These are phyloP conservation scores for Cylindrodendrum hubeiense DNA, from an alignment of 2,329 filamentous ascomycete species.

Conservation along the genomic window DNA sequence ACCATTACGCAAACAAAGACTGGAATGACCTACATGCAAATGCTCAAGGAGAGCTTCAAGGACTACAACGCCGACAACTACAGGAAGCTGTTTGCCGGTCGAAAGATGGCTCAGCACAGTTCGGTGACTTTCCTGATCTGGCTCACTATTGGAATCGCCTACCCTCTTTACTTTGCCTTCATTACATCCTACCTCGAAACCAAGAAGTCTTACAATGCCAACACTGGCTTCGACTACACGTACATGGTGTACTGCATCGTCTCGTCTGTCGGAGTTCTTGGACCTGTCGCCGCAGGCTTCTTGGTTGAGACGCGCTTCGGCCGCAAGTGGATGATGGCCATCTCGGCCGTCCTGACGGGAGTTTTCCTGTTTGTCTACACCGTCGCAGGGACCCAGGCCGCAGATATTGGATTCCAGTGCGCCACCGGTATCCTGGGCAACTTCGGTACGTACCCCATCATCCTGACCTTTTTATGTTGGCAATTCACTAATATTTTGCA, in stretches of 20 bases:
- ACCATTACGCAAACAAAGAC: background rate
- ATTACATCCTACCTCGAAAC: conserved; percentile 59
- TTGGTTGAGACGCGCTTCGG: conserved; percentile 56
- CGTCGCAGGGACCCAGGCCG: conserved; percentile 46
- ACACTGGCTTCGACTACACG: conserved; percentile 45
- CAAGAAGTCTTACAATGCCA: conserved; percentile 46
- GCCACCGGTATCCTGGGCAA: conserved; percentile 55
- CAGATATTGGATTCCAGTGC: conserved; percentile 52
- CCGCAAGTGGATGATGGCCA: conserved; percentile 58
- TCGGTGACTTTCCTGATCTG: conserved; percentile 56
- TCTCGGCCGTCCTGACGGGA: conserved; percentile 55
- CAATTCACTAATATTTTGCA: background rate
- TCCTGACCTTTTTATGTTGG: no score
- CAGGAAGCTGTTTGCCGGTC: conserved; percentile 47
- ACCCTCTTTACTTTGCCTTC: conserved; percentile 61
- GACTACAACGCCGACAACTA: conserved; percentile 45
- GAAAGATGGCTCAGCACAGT: conserved; percentile 50
- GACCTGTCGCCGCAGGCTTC: conserved; percentile 56
- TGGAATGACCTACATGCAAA: conserved; percentile 26
- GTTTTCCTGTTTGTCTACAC: conserved; percentile 60
- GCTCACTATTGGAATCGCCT: conserved; percentile 60
- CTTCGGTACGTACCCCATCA: conserved; percentile 43
- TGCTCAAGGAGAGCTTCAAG: conserved; percentile 43
- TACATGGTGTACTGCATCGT: conserved; percentile 53
- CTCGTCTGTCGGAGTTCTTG: conserved; percentile 53